Evolutionary conservation across 768 basidiomycete genomes (phyloP).

Genomic region (Daedalea quercina): DNA sequence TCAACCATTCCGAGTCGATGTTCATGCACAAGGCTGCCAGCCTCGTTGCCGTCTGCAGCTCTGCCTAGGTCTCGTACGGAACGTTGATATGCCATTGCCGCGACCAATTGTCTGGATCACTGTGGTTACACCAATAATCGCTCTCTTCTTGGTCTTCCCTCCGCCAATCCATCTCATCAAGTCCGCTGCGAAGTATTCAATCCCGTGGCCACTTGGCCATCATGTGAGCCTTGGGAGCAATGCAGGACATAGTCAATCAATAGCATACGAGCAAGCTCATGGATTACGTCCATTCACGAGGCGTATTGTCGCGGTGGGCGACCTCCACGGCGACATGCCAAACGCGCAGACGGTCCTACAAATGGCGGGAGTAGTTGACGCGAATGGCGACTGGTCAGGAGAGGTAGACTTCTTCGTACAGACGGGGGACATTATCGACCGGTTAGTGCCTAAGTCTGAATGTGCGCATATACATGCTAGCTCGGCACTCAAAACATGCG

Average conservation of each 20-base stretch:
- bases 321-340: slow-evolving; percentile 82
- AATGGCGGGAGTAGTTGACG: slow-evolving; percentile 73
- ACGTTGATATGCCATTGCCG: background rate
- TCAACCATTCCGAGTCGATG: too few species aligned
- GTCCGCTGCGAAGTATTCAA: slow-evolving; percentile 11
- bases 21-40: too few species aligned
- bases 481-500: background rate
- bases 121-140: background rate
- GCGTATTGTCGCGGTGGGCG: slow-evolving; percentile 84
- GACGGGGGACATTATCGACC: slow-evolving; percentile 93
- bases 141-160: slow-evolving; percentile 2
- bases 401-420: slow-evolving; percentile 85
- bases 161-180: slow-evolving; percentile 13
- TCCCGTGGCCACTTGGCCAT: slow-evolving; percentile 18
- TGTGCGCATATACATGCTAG: background rate
- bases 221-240: slow-evolving; percentile 13
- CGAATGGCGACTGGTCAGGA: slow-evolving; percentile 73
- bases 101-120: background rate
- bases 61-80: background rate
- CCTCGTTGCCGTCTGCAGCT: background rate
- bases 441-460: slow-evolving; percentile 36
- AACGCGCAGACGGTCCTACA: slow-evolving; percentile 78
- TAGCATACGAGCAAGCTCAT: background rate
- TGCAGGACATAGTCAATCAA: background rate
- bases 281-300: slow-evolving; percentile 13